These are phyloP conservation scores for Apiotrichum siamense DNA, from an alignment of 1,284 basidiomycete genomes.

Conservation along the genomic window DNA sequence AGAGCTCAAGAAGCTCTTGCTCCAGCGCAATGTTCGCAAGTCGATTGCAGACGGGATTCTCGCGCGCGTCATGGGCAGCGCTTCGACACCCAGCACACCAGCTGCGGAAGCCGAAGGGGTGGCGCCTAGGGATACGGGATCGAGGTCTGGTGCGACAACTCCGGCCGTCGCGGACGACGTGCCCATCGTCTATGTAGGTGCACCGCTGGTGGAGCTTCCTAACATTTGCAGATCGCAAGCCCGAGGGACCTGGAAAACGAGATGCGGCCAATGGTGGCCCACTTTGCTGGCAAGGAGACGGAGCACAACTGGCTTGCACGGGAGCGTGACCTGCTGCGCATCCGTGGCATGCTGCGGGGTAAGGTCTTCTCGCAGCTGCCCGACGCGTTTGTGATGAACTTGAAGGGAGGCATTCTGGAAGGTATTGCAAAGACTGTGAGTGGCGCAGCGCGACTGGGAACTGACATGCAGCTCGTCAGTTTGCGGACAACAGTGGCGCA, in stretches of 20 bases:
- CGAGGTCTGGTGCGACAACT: background rate
- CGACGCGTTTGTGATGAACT: slow-evolving; percentile 64
- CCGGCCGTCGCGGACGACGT: slow-evolving; percentile 49
- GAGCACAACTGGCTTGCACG: slow-evolving; percentile 92
- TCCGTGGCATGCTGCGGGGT: slow-evolving; percentile 88
- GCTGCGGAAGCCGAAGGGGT: slow-evolving; percentile 19
- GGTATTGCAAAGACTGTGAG: slow-evolving; percentile 79
- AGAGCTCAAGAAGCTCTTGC: slow-evolving; percentile 87
- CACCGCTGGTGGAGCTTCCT: slow-evolving; percentile 2
- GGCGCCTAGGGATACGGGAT: slow-evolving; percentile 57
- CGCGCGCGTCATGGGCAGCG: slow-evolving; percentile 41
- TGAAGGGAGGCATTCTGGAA: slow-evolving; percentile 73
- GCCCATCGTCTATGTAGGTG: slow-evolving; percentile 63
- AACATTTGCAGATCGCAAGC: slow-evolving; percentile 66
- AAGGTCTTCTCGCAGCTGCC: slow-evolving; percentile 67
- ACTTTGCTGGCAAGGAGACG: slow-evolving; percentile 90
- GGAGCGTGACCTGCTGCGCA: slow-evolving; percentile 68
- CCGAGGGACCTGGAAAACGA: slow-evolving; percentile 77
- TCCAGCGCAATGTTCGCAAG: slow-evolving; percentile 76
- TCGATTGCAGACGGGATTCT: slow-evolving; percentile 58
- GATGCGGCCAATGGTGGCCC: slow-evolving; percentile 67
- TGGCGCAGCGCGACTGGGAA: background rate
- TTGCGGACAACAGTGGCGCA: slow-evolving; percentile 85
- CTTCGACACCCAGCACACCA: background rate
- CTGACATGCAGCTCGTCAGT: slow-evolving; percentile 61